Evolutionary conservation across 768 basidiomycete genomes (phyloP), one percentile per base, ranked within the genome.

Genomic region (Lyophyllum shimeji): DNA sequence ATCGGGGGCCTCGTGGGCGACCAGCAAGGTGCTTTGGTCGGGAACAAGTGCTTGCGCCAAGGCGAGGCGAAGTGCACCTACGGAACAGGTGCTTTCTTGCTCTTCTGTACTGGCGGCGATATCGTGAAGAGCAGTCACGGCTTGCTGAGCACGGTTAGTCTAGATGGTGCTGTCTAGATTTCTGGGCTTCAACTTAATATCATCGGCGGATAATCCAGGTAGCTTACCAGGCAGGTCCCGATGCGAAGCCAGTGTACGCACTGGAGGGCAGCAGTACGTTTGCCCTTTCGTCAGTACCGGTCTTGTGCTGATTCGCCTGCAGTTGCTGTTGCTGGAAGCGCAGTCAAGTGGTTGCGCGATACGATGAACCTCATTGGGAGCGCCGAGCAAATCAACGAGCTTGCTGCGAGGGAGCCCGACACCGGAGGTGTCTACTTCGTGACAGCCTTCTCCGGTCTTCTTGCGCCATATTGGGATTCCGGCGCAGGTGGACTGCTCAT

Each of bases 31-130:
- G 96, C 96, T 21, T 76, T 99, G 21, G 85, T 98, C 49, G 97
- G 96, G 0, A 98, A 99, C 76, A 98, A 97, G 71, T 98, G 97
- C 67, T 71, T 99, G 52, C 77, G 67, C n/a, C 79, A 83, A 60
- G 96, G 96, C 17, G 90, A 98, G 69, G 96, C 95, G 2, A 99
- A 99, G 74, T 97, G 95, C 72, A 99, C 97, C 3, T 99, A 96
- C 64, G 96, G 96, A 23, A 98, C 96, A 1, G 96, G 97, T 27
- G 94, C 94, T 34, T 99, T 99, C 78, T 76, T 98, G 61, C 75
- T 99, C 25, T 98, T 97, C 80, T 92, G 91, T 74, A 98, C 97
- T 0, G 97, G 96, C 2, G 76, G 75, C 20, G 88, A 96, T 24
- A 86, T 93, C 39, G 89, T 98, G 21, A 78, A 87, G 68, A 96